A percentile compares a stretch with the other conserved stretches of the same genome.
These are phyloP conservation scores for Neurospora sp. DNA, from an alignment of 495 filamentous ascomycete species.

Conservation along the genomic window DNA sequence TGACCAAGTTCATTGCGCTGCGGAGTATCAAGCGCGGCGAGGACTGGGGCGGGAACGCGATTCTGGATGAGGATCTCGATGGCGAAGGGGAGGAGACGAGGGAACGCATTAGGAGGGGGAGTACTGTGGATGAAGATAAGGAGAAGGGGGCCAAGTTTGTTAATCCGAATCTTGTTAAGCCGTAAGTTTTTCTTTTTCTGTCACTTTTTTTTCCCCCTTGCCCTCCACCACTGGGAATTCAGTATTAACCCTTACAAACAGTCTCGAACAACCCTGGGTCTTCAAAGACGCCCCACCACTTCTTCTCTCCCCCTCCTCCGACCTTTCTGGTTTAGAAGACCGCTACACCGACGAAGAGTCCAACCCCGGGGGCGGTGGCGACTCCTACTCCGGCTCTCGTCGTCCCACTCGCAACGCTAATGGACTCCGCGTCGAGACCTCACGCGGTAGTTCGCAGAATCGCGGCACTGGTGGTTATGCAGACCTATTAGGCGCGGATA, in stretches of 20 bases:
- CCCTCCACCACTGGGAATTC: no score
- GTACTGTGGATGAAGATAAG: constrained; percentile 53
- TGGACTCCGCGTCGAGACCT: not conserved
- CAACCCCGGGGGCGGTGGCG: not conserved
- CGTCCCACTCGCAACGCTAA: not conserved
- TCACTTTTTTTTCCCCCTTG: no score
- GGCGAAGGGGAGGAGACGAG: constrained; percentile 20
- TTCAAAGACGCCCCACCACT: constrained; percentile 39
- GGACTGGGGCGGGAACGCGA: constrained; percentile 25
- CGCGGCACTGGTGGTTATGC: not conserved
- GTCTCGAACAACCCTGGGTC: constrained; percentile 43
- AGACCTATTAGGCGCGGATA: not conserved
- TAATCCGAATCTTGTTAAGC: constrained; percentile 62
- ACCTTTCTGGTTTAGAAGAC: not conserved
- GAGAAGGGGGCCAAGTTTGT: constrained; percentile 58
- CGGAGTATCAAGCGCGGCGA: constrained; percentile 62
- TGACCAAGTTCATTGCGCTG: constrained; percentile 87
- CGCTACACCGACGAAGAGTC: not conserved
- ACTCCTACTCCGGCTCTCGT: not conserved
- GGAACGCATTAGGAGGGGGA: constrained; percentile 27
- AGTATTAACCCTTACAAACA: constrained; percentile 12
- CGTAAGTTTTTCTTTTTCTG: constrained; percentile 33
- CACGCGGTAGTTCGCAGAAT: not conserved
- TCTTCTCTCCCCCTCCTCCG: not conserved
- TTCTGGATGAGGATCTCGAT: constrained; percentile 29